Conservation (phyloP, 2,329 filamentous ascomycete species). For the Amesomyces nigricolor region DNA sequence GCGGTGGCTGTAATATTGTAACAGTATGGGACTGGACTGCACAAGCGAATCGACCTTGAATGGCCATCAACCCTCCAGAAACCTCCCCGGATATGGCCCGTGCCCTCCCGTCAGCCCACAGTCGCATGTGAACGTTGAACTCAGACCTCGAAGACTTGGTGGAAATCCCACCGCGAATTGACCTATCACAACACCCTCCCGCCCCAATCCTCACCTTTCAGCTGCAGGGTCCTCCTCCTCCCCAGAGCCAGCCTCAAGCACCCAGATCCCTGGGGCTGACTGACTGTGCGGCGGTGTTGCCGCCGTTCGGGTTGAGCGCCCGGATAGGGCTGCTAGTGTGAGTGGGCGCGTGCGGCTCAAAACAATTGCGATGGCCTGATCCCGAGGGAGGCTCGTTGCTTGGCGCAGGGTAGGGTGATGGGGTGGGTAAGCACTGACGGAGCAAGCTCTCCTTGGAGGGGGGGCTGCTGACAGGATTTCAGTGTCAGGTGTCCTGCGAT, state of each 20-base stretch:
- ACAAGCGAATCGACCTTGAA: not conserved
- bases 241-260: too few species aligned
- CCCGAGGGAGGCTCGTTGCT: not conserved
- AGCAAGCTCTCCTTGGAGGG: not conserved
- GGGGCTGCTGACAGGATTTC: not conserved
- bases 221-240: not conserved
- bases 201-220: not conserved
- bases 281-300: not conserved
- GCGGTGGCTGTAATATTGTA: constrained; percentile 23
- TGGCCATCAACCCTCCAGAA: not conserved
- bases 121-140: not conserved
- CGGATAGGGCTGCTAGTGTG: not conserved
- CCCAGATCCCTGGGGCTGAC: not conserved
- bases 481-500: not conserved
- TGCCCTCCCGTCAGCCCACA: not conserved
- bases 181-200: not conserved
- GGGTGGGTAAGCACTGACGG: not conserved
- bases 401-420: too few species aligned
- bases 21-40: constrained; percentile 7
- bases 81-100: not conserved
- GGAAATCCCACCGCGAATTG: not conserved
- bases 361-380: not conserved
- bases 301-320: not conserved
- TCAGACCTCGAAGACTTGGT: not conserved
- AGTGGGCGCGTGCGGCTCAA: too few species aligned